Evolutionary conservation across 2,329 filamentous ascomycete species (phyloP).

Genomic region (Diplodia corticola): DNA sequence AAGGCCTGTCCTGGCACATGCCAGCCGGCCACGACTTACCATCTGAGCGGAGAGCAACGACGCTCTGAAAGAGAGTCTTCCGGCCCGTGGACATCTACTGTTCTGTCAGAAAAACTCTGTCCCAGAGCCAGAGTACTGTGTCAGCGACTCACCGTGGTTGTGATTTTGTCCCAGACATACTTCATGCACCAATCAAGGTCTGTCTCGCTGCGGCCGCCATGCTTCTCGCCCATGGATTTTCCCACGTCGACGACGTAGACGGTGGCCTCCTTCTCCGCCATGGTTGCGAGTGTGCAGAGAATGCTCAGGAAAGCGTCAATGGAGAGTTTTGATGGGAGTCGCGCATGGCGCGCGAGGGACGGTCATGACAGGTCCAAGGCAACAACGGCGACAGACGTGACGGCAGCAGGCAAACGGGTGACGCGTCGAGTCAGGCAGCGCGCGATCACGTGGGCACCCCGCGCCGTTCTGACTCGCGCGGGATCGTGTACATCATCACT

Average conservation of each 20-base stretch:
- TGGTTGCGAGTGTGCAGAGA: conserved; percentile 40
- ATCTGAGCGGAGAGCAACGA: conserved; percentile 81
- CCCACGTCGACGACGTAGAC: conserved; percentile 91
- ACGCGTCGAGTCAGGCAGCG: conserved; percentile 10
- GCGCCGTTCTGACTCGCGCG: conserved; percentile 7
- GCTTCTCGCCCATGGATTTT: conserved; percentile 73
- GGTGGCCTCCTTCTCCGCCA: conserved; percentile 92
- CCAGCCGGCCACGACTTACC: conserved; percentile 36
- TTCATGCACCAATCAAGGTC: conserved; percentile 88
- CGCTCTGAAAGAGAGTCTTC: conserved; percentile 74
- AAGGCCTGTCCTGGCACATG: neutral
- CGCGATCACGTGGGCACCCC: neutral
- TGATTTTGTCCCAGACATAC: conserved; percentile 94
- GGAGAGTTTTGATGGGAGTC: neutral
- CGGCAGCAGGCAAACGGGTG: neutral
- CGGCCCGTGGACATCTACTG: conserved; percentile 62
- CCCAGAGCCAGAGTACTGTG: neutral
- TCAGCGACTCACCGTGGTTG: conserved; percentile 62
- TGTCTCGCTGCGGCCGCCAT: conserved; percentile 69
- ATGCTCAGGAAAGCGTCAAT: neutral
- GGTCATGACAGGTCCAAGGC: conserved; percentile 3
- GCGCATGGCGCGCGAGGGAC: neutral
- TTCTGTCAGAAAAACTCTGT: neutral
- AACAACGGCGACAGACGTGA: conserved; percentile 18
- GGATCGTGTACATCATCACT: conserved; percentile 20